Percentiles rank a stretch among this genome's conserved stretches.
Evolutionary conservation across 805 yeast species (phyloP).

Genomic region (Isabelozyma rhagii): DNA sequence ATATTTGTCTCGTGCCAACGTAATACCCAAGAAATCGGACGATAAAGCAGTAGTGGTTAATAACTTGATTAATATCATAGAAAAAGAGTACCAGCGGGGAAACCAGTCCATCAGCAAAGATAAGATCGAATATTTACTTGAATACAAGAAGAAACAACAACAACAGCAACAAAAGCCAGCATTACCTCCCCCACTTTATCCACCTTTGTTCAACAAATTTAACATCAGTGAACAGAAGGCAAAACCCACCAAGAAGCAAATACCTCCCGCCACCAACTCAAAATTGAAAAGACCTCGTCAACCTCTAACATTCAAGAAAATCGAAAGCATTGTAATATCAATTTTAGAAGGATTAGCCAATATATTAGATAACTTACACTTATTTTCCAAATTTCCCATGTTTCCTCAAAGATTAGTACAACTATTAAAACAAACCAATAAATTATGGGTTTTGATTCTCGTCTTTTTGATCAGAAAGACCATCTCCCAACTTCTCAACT

Average conservation of each 20-base stretch:
- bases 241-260: background rate
- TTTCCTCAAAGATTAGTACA: conserved; percentile 31
- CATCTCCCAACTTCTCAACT: conserved; percentile 38
- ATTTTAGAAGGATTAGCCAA: conserved; percentile 36
- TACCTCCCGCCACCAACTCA: background rate
- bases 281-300: background rate
- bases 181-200: conserved; percentile 1
- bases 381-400: conserved; percentile 41
- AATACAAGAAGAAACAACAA: conserved; percentile 1
- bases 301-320: conserved; percentile 22
- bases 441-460: conserved; percentile 40
- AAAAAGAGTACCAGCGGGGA: conserved; percentile 1
- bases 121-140: background rate
- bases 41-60: background rate
- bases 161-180: background rate
- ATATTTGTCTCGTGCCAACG: background rate
- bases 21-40: background rate
- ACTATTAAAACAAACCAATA: conserved; percentile 39
- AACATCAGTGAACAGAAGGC: background rate
- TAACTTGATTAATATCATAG: conserved; percentile 1
- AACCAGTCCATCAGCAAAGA: conserved; percentile 1
- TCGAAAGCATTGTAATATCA: conserved; percentile 26
- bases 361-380: conserved; percentile 39
- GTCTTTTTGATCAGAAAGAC: conserved; percentile 41
- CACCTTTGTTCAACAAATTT: conserved; percentile 1